Evolutionary conservation across 352 stramenopile genomes (phyloP).

Genomic region (Phytophthora cajani): DNA sequence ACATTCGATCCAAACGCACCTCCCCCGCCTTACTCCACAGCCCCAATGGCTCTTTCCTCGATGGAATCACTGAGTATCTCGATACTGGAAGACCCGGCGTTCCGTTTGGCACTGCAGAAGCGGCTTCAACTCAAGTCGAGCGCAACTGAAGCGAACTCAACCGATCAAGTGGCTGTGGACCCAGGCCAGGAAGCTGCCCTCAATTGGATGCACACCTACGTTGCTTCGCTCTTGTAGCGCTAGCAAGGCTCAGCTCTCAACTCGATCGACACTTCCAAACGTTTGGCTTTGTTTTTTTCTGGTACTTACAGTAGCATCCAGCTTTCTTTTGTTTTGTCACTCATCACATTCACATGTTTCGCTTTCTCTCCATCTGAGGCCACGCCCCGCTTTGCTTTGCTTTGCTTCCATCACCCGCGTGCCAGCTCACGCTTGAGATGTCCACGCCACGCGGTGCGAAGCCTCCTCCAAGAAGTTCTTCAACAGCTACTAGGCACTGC

Average conservation of each 20-base stretch:
- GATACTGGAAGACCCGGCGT: conserved; percentile 49
- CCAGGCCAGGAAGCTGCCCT: conserved; percentile 25
- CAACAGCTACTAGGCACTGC: conserved; percentile 50
- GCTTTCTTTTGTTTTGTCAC: conserved; percentile 21
- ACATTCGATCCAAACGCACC: conserved; percentile 10
- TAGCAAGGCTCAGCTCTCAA: conserved; percentile 4
- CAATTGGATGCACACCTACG: conserved; percentile 38
- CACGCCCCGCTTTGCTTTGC: conserved; percentile 5
- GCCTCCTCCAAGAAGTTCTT: conserved; percentile 44
- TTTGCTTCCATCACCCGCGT: conserved; percentile 13
- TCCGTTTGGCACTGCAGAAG: conserved; percentile 47
- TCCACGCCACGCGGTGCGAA: conserved; percentile 16
- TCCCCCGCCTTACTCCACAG: conserved; percentile 43
- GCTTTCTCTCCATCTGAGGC: conserved; percentile 31
- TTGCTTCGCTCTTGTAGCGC: conserved; percentile 28
- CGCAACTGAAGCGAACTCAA: not conserved
- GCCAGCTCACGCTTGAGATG: conserved; percentile 25
- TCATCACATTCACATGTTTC: conserved; percentile 45
- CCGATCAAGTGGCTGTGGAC: conserved; percentile 3
- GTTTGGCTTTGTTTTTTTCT: conserved; percentile 30
- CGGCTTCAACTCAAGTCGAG: conserved; percentile 21
- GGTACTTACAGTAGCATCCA: conserved; percentile 40
- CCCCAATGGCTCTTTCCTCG: not conserved
- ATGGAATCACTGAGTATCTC: conserved; percentile 23
- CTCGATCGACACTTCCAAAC: conserved; percentile 30